Conservation (phyloP, 2,329 filamentous ascomycete species). For the Phialocephala sp. region DNA sequence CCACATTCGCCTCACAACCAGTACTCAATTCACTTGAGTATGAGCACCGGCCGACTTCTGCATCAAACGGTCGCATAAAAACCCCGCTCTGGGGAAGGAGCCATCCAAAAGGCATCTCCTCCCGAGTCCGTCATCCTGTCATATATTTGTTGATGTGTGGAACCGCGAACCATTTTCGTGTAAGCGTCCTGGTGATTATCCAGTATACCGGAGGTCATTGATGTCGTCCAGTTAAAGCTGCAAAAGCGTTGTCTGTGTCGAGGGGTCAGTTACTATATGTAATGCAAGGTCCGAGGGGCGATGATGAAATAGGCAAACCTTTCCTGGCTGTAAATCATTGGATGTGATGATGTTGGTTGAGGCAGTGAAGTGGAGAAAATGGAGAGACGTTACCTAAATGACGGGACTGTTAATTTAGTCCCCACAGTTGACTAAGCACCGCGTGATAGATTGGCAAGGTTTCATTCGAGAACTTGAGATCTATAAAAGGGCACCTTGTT, state of each 20-base stretch:
- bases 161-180: not conserved
- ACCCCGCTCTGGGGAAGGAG: not conserved
- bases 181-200: not conserved
- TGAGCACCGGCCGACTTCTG: not conserved
- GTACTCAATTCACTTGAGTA: not conserved
- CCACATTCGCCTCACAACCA: not conserved
- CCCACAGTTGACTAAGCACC: constrained; percentile 4
- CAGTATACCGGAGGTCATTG: not conserved
- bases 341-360: not conserved
- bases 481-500: not conserved
- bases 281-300: constrained; percentile 7
- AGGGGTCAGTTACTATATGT: constrained; percentile 11
- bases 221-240: constrained; percentile 8
- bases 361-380: not conserved
- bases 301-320: constrained; percentile 17
- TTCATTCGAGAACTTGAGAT: not conserved
- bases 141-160: not conserved
- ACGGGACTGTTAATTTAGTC: not conserved
- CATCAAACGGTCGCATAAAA: not conserved
- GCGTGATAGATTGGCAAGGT: not conserved
- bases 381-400: not conserved
- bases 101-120: not conserved
- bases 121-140: not conserved
- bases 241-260: not conserved
- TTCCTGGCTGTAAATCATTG: constrained; percentile 5